Base-by-base conservation (phyloP, 129 eudicot species). In the Solidago caesia region DNA sequence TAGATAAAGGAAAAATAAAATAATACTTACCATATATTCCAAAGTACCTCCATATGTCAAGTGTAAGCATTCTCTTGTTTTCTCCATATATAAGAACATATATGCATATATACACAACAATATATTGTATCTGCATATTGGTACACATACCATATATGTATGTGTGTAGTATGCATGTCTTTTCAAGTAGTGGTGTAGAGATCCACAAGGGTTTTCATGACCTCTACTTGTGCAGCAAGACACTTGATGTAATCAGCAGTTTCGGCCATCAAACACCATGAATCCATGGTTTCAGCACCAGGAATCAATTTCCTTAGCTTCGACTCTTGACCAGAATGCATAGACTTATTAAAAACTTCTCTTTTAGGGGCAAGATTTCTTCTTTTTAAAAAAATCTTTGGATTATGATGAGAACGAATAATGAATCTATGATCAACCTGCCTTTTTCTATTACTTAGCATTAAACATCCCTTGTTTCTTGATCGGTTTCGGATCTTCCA, bases 211-310 rank as follows among this genome's bases (percentile, higher is more conserved):
- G 73, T 74, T 78, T 80, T 76, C 97, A 92, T 92, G 46, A 89
- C 92, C 77, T 89, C 78, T 82, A 92, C 89, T 81, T 92, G 97
- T 29, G 89, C 82, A 66, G 72, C 68, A 58, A 92, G 96, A 80
- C 96, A 89, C 82, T 84, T 87, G 62, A 92, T 84, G 65, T 92
- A 92, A 74, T 92, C 87, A 15, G 93, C 91, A 61, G 96, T 89
- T 82, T 89, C 97, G 58, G 76, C 88, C 81, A 89, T 69, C 82
- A 92, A 82, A 56, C 82, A 84, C 56, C 64, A 49, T 57, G 73
- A 68, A 66, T 82, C 89, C 97, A 92, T 84, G 7, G 26, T 81
- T 74, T 84, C 81, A 57, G 87, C 88, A 4, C 97, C 97, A 7
- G 97, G 97, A 26, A 92, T 86, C 56, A 92, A 76, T 77, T 79